Base-by-base conservation (phyloP, 345 rosid genomes). In the Odontarrhena argentea region DNA sequence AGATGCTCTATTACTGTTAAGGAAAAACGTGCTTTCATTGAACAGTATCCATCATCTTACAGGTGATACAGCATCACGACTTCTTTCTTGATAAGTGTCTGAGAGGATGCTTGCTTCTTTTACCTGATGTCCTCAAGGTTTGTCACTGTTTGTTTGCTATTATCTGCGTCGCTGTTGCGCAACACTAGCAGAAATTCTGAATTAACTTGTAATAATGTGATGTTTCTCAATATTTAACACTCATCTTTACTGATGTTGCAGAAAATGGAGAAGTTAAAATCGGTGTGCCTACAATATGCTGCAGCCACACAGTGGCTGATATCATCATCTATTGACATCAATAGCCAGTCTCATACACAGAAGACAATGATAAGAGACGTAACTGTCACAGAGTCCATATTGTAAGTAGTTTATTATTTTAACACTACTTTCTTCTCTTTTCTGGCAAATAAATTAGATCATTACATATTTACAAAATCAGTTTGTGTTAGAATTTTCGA, bases 251-350 rank as follows among this genome's bases (percentile, higher is more conserved):
- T 50, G n/a, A n/a, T 52, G 28, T 44, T 81, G 79, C 88, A 94
- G 99, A 91, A 88, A 78, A 87, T 91, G 82, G 97, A 85, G 81
- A 94, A 71, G 86, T 65, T 94, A 77, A 88, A 88, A 79, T 83
- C 87, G 4, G 57, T 91, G 72, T 94, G 97, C 74, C 76, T 88
- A 63, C 97, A 88, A 66, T 94, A 88, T 65, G 96, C 96, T 4
- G 89, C 93, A 18, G 99, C 99, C 26, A 85, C 96, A 49, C 97
- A 88, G 67, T 91, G 99, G 97, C 71, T 94, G 74, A 84, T 94
- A 85, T 82, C 99, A 51, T 88, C 96, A 12, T 88, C 96, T 13
- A 38, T 87, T 11, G 91, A 84, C 69, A 82, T 91, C 55, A 77
- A 77, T 68, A 70, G 74, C 71, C 71, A 54, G 58, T 78, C 87